These are phyloP conservation scores for Podosphaera fusca DNA, from an alignment of 2,329 filamentous ascomycete genomes.

Conservation along the genomic window DNA sequence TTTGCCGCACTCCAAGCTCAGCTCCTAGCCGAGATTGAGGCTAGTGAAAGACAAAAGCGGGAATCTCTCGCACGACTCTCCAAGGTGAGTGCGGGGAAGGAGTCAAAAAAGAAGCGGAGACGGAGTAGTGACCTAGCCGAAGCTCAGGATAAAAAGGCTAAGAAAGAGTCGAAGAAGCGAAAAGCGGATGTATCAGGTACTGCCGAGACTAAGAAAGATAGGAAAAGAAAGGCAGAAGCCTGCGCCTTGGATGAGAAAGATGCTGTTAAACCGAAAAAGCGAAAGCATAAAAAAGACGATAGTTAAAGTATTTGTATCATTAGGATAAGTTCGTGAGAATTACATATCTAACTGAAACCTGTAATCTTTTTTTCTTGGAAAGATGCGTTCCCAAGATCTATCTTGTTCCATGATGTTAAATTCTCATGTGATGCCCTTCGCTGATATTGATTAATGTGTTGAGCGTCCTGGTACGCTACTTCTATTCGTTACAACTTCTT, in stretches of 20 bases:
- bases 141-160: conserved; percentile 1
- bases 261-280: not conserved
- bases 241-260: not conserved
- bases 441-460: no score
- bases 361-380: no score
- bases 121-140: conserved; percentile 2
- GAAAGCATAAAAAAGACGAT: not conserved
- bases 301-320: not conserved
- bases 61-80: not conserved
- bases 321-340: no score
- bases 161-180: conserved; percentile 3
- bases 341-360: no score
- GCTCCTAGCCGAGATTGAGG: conserved; percentile 7
- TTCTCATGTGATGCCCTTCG: no score
- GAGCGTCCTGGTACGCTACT: no score
- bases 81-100: not conserved
- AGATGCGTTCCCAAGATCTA: no score
- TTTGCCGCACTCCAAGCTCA: conserved; percentile 9
- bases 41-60: conserved; percentile 6
- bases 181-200: not conserved
- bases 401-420: no score
- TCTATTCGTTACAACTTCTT: not conserved
- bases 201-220: not conserved
- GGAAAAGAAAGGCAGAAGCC: not conserved
- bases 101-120: conserved; percentile 5